Base-by-base conservation (phyloP, 2,329 filamentous ascomycete species). In the Xylaria sp. region DNA sequence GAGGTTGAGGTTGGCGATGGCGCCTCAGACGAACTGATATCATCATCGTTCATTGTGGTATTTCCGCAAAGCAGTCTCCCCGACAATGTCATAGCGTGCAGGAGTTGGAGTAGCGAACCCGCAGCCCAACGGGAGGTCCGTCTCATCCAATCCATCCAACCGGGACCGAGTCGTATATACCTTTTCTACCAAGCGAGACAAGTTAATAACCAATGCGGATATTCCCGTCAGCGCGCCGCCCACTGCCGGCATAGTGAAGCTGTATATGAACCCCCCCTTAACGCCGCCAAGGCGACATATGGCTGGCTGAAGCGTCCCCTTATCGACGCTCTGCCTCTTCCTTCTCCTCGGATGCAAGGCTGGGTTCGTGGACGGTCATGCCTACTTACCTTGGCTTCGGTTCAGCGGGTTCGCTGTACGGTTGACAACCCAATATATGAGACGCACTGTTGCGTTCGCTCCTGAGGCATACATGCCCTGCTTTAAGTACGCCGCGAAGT, bases 61-160 rank as follows among this genome's bases (percentile, higher is more conserved):
- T 53, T 26, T 57, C 59, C 36, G 65, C 40, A 10, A 54, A 36
- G 40, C 20, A 38, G 49, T 20, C 31, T 33, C 51, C 11, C 58
- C 48, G 56, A 59, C 58, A 65, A 17, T 61, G 65, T 65, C 61
- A 68, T 65, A 67, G 61, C 61, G 61, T 68, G 61, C 65, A 67
- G 65, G 13, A 65, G 31, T 63, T 70, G 65, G 65, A 63, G 68
- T 65, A 68, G 36, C 31, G 51, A 56, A 31, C n/a, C 42, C 40
- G 40, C 20, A 26, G 26, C 38, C 46, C 49, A 54, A 42, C 33
- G 51, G 49, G 31, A 60, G 61, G 33, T 10, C 36, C 54, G 54
- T 58, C 54, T 36, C 31, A 3, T 36, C 40, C 11, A 40, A 28
- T 60, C 58, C n/a, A 44, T 40, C 57, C 44, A 57, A 26, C 57